phyloP scores from a whole-genome alignment of 2,329 filamentous ascomycete genomes.

The Fusarium albosuccineum region DNA sequence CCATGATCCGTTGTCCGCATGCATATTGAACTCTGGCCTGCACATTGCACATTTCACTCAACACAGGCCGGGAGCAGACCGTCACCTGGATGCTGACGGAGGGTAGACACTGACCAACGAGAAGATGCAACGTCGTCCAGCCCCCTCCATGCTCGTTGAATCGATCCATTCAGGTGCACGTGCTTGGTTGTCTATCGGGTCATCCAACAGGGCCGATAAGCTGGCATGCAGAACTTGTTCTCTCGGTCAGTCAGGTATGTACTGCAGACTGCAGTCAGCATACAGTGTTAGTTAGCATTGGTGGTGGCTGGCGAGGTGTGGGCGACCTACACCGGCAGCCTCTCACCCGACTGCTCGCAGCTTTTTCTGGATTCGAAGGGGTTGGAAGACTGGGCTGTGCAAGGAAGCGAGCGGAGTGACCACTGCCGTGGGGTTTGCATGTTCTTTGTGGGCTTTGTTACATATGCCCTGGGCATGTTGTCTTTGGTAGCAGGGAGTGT shows the following conservation, averaged over 20 bases:
- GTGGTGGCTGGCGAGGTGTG: constrained; percentile 19
- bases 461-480: constrained; percentile 12
- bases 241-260: constrained; percentile 5
- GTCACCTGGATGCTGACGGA: constrained; percentile 9
- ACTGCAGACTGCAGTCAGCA: neutral
- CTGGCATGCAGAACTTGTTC: constrained; percentile 8
- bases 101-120: constrained; percentile 26
- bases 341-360: constrained; percentile 8
- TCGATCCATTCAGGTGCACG: constrained; percentile 20
- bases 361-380: constrained; percentile 19
- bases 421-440: constrained; percentile 4
- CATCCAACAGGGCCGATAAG: constrained; percentile 14
- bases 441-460: constrained; percentile 24
- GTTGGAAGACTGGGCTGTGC: constrained; percentile 11
- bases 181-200: constrained; percentile 12
- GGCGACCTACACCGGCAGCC: constrained; percentile 10
- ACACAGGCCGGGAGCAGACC: neutral
- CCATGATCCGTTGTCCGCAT: constrained; percentile 30
- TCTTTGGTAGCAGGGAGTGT: constrained; percentile 11
- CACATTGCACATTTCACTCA: constrained; percentile 20
- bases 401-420: constrained; percentile 2
- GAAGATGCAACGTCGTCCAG: constrained; percentile 30
- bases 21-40: constrained; percentile 15
- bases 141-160: constrained; percentile 16
- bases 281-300: neutral